phyloP scores from a whole-genome alignment of 2,329 filamentous ascomycete species.

The Elsinoe australis region DNA sequence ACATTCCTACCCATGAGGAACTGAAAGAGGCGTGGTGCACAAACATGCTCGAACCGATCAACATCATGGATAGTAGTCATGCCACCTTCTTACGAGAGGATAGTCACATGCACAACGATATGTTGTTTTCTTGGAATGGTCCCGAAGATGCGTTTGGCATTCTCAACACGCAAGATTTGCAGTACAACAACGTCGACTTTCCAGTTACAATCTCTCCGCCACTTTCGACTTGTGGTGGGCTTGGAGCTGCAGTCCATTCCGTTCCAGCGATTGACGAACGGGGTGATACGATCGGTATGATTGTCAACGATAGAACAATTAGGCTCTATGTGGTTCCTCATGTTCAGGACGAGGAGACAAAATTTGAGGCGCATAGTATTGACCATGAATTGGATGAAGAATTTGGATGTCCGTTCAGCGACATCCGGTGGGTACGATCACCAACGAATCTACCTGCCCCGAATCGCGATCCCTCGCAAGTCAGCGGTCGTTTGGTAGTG shows the following conservation, averaged over 20 bases:
- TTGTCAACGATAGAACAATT: conserved; percentile 33
- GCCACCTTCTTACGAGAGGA: conserved; percentile 31
- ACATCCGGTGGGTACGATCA: conserved; percentile 32
- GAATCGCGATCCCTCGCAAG: conserved; percentile 22
- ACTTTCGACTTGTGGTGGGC: conserved; percentile 31
- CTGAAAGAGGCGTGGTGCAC: conserved; percentile 35
- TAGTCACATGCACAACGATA: conserved; percentile 27
- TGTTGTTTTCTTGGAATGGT: conserved; percentile 33
- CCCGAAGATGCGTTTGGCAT: conserved; percentile 33
- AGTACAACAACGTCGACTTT: conserved; percentile 32
- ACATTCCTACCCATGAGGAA: conserved; percentile 30
- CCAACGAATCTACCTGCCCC: conserved; percentile 26
- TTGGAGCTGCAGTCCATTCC: conserved; percentile 32
- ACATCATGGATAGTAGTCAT: conserved; percentile 33
- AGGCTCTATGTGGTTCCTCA: conserved; percentile 31
- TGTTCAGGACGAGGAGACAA: conserved; percentile 23
- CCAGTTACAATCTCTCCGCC: conserved; percentile 33
- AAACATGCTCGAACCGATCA: conserved; percentile 32
- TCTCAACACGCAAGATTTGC: conserved; percentile 29
- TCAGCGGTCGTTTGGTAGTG: conserved; percentile 31
- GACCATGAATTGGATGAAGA: conserved; percentile 34
- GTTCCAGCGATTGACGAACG: conserved; percentile 32
- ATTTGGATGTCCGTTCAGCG: conserved; percentile 33
- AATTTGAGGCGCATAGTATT: conserved; percentile 32
- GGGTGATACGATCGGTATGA: conserved; percentile 32